These are phyloP conservation scores for Aphanocladium album DNA, from an alignment of 2,329 filamentous ascomycete species.

Conservation along the genomic window DNA sequence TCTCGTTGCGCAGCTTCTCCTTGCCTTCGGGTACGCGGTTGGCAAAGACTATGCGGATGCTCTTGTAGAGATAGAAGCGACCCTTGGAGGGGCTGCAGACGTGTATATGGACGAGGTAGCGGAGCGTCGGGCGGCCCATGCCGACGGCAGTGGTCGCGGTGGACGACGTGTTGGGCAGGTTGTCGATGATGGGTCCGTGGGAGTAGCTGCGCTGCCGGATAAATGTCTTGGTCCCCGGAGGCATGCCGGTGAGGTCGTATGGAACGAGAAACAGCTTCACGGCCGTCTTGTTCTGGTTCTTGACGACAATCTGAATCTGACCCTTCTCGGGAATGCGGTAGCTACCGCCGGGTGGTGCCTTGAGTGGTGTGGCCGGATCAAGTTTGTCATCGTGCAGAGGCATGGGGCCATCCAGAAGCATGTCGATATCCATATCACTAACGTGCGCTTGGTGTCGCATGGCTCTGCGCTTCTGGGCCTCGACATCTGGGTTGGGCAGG, in stretches of 20 bases:
- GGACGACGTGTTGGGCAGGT: conserved; percentile 33
- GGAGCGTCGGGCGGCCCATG: conserved; percentile 63
- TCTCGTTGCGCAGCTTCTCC: conserved; percentile 84
- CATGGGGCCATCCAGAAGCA: conserved; percentile 17
- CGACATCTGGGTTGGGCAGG: conserved; percentile 50
- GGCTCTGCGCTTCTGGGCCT: conserved; percentile 49
- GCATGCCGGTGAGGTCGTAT: conserved; percentile 90
- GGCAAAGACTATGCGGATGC: conserved; percentile 89
- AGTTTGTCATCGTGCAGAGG: conserved; percentile 10
- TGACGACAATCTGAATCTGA: conserved; percentile 93
- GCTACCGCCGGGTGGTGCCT: conserved; percentile 74
- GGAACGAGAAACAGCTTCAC: conserved; percentile 94
- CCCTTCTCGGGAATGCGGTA: conserved; percentile 93
- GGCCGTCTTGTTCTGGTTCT: conserved; percentile 97
- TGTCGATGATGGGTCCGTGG: conserved; percentile 75
- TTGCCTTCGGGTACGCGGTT: conserved; percentile 95
- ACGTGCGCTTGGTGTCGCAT: conserved; percentile 51
- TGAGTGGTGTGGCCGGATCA: conserved; percentile 35
- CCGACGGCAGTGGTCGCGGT: conserved; percentile 19
- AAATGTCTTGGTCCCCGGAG: conserved; percentile 90
- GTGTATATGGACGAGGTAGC: conserved; percentile 88
- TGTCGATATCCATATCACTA: conserved; percentile 26
- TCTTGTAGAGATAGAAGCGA: conserved; percentile 86
- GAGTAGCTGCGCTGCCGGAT: conserved; percentile 93
- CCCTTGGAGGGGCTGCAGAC: conserved; percentile 83